Base-by-base conservation (phyloP, 2,329 filamentous ascomycete genomes). In the Aquanectria penicillioides region DNA sequence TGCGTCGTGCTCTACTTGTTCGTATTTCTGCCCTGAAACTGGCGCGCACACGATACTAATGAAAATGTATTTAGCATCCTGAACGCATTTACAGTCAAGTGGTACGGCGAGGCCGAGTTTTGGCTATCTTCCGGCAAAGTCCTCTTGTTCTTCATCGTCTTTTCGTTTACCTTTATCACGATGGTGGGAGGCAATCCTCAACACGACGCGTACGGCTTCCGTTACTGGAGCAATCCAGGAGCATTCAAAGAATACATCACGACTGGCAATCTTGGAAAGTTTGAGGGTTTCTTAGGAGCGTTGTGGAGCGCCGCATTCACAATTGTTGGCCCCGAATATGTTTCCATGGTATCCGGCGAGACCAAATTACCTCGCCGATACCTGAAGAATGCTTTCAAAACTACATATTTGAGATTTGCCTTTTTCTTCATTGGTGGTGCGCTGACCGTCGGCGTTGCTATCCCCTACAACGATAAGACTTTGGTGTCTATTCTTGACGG, bases 251-350 rank as follows among this genome's bases (percentile, higher is more conserved):
- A 62, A 38, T 57, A 57, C 18, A 52, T 57, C 11, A 53, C 60
- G 12, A 60, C 29, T 2, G 60, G 60, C 6, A 47, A 56, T 26
- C 26, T 60, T 17, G 60, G 60, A 20, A 41, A 52, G 26, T 62
- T 62, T 12, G 57, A 60, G 11, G 57, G 60, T 5, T 60, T 62
- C 37, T 26, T 62, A 10, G 57, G 56, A 15, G 34, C 60, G 3
- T 12, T 62, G 22, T 56, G 60, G 57, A 59, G 56, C 15, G 60
- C 56, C 1, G 59, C 59, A 0, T 89, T 88, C 71, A 86, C 84
- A 8, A 82, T 89, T 48, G 84, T 85, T 13, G 88, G 88, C 0
- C 87, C 87, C 1, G 88, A 90, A 66, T 89, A 89, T 68, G 83
- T 90, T 23, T 62, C 47, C 9, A 62, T 62, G 59, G 56, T 59